These are phyloP conservation scores for Trametes coccinea DNA, from an alignment of 768 basidiomycete species.

Conservation along the genomic window DNA sequence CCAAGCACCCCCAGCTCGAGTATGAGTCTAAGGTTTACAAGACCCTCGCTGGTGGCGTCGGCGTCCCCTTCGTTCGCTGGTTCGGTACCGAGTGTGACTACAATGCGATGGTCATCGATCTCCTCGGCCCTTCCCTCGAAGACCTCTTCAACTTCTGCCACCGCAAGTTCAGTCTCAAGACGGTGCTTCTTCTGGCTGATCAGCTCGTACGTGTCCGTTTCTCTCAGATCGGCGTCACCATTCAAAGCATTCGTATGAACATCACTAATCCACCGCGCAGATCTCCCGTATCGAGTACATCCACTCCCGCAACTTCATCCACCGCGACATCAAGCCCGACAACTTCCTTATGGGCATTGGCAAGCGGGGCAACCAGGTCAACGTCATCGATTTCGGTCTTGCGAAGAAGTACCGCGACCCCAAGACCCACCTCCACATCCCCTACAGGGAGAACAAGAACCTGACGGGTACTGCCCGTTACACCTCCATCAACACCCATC, in stretches of 20 bases:
- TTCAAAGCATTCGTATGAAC: background rate
- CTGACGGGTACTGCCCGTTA: conserved; percentile 98
- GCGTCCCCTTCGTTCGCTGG: conserved; percentile 97
- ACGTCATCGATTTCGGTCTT: conserved; percentile 96
- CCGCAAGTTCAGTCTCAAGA: conserved; percentile 97
- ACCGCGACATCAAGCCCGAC: conserved; percentile 98
- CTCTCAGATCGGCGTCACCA: background rate
- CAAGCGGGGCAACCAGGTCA: conserved; percentile 99
- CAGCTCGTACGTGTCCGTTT: conserved; percentile 68
- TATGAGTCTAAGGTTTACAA: conserved; percentile 96
- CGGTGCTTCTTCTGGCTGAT: conserved; percentile 93
- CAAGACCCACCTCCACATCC: conserved; percentile 99
- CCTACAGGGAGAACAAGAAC: conserved; percentile 99
- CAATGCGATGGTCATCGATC: conserved; percentile 99
- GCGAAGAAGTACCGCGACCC: conserved; percentile 99
- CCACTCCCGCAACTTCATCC: conserved; percentile 98
- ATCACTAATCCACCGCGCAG: conserved; percentile 41
- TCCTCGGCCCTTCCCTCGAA: conserved; percentile 89
- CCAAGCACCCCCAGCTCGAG: conserved; percentile 99
- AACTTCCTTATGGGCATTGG: conserved; percentile 99
- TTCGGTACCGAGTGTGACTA: conserved; percentile 97
- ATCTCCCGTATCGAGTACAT: conserved; percentile 99
- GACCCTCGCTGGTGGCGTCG: conserved; percentile 98
- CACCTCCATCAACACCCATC: conserved; percentile 98
- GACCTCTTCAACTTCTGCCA: conserved; percentile 95